These are phyloP conservation scores for Patellaria atrata DNA, from an alignment of 495 filamentous ascomycete species.

Conservation along the genomic window DNA sequence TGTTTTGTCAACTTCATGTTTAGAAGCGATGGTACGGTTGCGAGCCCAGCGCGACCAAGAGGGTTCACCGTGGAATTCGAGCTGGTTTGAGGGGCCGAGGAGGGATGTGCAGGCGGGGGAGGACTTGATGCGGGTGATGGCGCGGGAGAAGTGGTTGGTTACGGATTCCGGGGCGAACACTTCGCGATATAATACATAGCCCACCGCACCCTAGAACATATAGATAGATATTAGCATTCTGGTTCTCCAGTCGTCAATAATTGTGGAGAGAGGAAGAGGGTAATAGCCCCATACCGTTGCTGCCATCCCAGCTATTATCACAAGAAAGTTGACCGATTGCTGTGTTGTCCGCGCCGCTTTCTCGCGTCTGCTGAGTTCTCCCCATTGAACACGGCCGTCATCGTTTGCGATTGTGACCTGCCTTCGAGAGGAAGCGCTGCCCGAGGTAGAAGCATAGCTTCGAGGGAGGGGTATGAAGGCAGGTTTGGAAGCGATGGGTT, in stretches of 20 bases:
- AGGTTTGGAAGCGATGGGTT: too few relatives aligned
- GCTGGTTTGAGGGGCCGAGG: slow-evolving; percentile 62
- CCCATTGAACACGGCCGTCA: slow-evolving; percentile 67
- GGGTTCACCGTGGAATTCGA: slow-evolving; percentile 72
- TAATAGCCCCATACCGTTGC: slow-evolving; percentile 45
- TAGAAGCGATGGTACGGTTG: slow-evolving; percentile 68
- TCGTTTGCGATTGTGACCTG: slow-evolving; percentile 66
- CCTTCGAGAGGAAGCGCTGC: slow-evolving; percentile 24
- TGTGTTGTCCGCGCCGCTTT: slow-evolving; percentile 79
- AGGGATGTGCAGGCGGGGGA: slow-evolving; percentile 55
- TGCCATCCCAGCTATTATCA: slow-evolving; percentile 59
- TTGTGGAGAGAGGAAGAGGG: not conserved
- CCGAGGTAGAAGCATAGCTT: slow-evolving; percentile 4
- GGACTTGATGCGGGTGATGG: slow-evolving; percentile 61
- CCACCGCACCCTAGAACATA: slow-evolving; percentile 51
- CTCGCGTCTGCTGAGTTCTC: slow-evolving; percentile 53
- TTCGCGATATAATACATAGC: slow-evolving; percentile 68
- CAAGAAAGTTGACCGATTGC: slow-evolving; percentile 72
- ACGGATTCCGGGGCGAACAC: slow-evolving; percentile 77
- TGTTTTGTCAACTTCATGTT: slow-evolving; percentile 47
- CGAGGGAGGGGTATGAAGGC: not conserved
- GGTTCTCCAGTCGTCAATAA: too few relatives aligned
- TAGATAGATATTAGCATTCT: slow-evolving; percentile 12
- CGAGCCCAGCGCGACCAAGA: slow-evolving; percentile 71
- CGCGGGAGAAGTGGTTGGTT: slow-evolving; percentile 77